A percentile compares a stretch with the other conserved stretches of the same genome.
Conservation (phyloP, 768 basidiomycete genomes). For the Kwoniella newhampshirensis region DNA sequence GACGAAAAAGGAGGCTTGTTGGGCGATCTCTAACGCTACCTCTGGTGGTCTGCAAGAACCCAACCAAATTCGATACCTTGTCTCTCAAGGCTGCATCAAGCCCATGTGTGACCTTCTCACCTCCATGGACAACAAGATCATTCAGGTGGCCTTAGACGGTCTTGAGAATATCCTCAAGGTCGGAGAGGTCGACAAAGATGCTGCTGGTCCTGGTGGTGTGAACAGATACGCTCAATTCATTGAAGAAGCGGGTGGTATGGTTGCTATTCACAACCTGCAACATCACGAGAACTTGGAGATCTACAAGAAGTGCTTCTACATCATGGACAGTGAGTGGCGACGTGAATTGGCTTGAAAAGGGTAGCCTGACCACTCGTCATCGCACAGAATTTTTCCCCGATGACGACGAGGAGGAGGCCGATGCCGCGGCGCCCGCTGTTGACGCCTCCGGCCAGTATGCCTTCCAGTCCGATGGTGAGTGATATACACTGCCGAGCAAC, state of each 20-base stretch:
- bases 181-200: constrained; percentile 89
- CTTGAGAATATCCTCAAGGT: constrained; percentile 98
- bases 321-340: constrained; percentile 54
- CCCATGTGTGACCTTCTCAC: constrained; percentile 92
- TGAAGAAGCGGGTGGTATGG: constrained; percentile 98
- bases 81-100: constrained; percentile 96
- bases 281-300: constrained; percentile 99
- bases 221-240: constrained; percentile 94
- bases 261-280: constrained; percentile 97
- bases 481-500: no score
- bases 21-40: constrained; percentile 99
- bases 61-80: constrained; percentile 94
- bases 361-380: constrained; percentile 45
- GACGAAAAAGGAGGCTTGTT: constrained; percentile 98
- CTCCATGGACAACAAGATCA: constrained; percentile 99
- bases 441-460: constrained; percentile 57
- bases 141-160: constrained; percentile 91
- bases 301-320: constrained; percentile 99
- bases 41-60: constrained; percentile 97
- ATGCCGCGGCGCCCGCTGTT: constrained; percentile 69
- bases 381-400: constrained; percentile 99
- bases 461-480: constrained; percentile 52
- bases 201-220: constrained; percentile 72
- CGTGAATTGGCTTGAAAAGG: background rate
- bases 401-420: constrained; percentile 83